Percentiles rank a stretch among this genome's conserved stretches.
phyloP scores from a whole-genome alignment of 2,329 filamentous ascomycete genomes.

The Lasiodiplodia theobromae region DNA sequence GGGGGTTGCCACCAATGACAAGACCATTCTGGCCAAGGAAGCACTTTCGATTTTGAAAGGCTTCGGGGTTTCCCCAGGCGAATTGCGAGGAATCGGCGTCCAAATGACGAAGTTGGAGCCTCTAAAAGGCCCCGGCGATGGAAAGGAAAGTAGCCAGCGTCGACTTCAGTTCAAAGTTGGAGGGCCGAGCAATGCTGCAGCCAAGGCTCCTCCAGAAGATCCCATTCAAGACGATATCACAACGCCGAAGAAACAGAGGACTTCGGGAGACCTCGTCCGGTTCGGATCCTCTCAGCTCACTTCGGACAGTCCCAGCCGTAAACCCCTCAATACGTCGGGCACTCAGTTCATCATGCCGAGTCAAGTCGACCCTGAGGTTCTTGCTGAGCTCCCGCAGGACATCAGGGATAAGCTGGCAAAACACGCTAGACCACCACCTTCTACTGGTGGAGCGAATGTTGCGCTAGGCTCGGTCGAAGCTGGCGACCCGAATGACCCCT shows the following conservation, averaged over 20 bases:
- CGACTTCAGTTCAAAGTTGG: slow-evolving; percentile 73
- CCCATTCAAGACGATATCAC: slow-evolving; percentile 56
- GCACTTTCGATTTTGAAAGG: slow-evolving; percentile 83
- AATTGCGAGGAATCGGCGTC: slow-evolving; percentile 89
- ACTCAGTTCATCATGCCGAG: slow-evolving; percentile 92
- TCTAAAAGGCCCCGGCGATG: slow-evolving; percentile 66
- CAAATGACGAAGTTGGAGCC: slow-evolving; percentile 93
- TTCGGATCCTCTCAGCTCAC: slow-evolving; percentile 49
- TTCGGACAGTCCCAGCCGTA: slow-evolving; percentile 62
- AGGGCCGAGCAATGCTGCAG: slow-evolving; percentile 37
- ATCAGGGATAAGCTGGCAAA: slow-evolving; percentile 76
- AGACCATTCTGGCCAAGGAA: slow-evolving; percentile 76
- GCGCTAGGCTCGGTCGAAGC: background rate
- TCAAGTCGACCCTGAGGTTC: slow-evolving; percentile 80
- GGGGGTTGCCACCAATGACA: slow-evolving; percentile 82
- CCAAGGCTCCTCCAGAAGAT: slow-evolving; percentile 43
- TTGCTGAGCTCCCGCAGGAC: slow-evolving; percentile 83
- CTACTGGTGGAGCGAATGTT: background rate
- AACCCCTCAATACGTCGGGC: slow-evolving; percentile 78
- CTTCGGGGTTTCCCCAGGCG: slow-evolving; percentile 85
- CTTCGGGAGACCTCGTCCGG: slow-evolving; percentile 42
- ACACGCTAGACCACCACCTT: slow-evolving; percentile 4
- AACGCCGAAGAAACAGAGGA: slow-evolving; percentile 47
- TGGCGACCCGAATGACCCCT: background rate
- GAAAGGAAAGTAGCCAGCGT: slow-evolving; percentile 76